Evolutionary conservation across 345 rosid species (phyloP).

Genomic region (Zanthoxylum bungeanum): DNA sequence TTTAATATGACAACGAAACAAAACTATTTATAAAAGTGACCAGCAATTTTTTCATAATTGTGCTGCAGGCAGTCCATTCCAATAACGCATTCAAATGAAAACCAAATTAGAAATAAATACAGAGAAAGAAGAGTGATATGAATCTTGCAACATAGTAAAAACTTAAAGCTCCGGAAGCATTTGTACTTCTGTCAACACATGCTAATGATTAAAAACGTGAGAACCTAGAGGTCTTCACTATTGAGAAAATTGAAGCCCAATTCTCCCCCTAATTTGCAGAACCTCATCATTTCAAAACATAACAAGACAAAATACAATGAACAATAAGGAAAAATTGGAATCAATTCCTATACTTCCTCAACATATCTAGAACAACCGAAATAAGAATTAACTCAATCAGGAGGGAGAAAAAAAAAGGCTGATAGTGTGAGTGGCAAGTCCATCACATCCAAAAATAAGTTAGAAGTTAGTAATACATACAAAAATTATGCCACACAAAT

Average conservation of each 20-base stretch:
- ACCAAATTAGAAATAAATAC: not conserved
- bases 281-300: not conserved
- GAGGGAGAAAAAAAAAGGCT: not conserved
- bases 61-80: not conserved
- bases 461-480: not conserved
- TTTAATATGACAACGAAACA: no score
- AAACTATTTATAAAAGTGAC: not conserved
- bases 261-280: not conserved
- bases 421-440: not conserved
- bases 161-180: not conserved
- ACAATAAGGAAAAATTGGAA: not conserved
- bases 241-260: not conserved
- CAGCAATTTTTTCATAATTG: not conserved
- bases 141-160: not conserved
- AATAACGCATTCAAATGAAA: no score
- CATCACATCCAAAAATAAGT: not conserved
- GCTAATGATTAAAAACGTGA: not conserved
- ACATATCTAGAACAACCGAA: not conserved
- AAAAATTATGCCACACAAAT: not conserved
- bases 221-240: not conserved
- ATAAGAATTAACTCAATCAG: not conserved
- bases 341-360: not conserved
- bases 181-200: not conserved
- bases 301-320: not conserved
- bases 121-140: not conserved